Evolutionary conservation across 2,329 filamentous ascomycete genomes (phyloP).

Genomic region (Knoxdaviesia proteae): DNA sequence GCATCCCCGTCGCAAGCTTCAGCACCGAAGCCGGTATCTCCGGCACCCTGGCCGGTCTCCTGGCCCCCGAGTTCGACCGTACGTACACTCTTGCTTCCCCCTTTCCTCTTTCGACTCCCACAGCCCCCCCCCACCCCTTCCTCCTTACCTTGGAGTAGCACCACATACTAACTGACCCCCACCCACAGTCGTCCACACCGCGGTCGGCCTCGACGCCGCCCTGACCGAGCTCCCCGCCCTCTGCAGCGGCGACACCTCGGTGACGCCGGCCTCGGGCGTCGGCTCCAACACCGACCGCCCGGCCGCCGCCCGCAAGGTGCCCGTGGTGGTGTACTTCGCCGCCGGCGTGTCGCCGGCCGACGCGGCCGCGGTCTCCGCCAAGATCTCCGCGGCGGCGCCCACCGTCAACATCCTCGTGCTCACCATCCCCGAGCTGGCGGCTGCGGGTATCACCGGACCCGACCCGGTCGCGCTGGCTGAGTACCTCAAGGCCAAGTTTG

Average conservation of each 20-base stretch:
- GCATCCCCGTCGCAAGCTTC: constrained; percentile 4
- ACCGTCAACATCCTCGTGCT: neutral
- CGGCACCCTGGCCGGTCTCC: constrained; percentile 1
- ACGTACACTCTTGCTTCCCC: neutral
- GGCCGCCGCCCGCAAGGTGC: neutral
- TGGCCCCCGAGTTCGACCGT: constrained; percentile 5
- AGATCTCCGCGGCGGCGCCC: neutral
- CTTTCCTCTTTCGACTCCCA: neutral
- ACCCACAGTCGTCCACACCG: constrained; percentile 3
- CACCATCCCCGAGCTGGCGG: neutral
- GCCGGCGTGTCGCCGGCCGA: neutral
- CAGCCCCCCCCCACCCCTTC: neutral
- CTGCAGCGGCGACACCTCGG: neutral
- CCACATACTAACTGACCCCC: neutral
- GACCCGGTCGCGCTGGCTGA: constrained; percentile 2
- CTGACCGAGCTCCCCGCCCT: constrained; percentile 3
- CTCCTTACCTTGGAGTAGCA: neutral
- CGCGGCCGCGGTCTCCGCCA: constrained; percentile 1
- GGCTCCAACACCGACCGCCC: constrained; percentile 3
- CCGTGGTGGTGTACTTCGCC: constrained; percentile 1
- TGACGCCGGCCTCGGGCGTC: constrained; percentile 1
- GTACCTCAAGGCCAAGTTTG: constrained; percentile 5
- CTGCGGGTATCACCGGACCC: neutral
- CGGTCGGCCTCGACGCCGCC: neutral
- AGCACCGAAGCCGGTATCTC: constrained; percentile 3